Conservation (phyloP, 2,329 filamentous ascomycete genomes). For the Colletotrichum sp. region DNA sequence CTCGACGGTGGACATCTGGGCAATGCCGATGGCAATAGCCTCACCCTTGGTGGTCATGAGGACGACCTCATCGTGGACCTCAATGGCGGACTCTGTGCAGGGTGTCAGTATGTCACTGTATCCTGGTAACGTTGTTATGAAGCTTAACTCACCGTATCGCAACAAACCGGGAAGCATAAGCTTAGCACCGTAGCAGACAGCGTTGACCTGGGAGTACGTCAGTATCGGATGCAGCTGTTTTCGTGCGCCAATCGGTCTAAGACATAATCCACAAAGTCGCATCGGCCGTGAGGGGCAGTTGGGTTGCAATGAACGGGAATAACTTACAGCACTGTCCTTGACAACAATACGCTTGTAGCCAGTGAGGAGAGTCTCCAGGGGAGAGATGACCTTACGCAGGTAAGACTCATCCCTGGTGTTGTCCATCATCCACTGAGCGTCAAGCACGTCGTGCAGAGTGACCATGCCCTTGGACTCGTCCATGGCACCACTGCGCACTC, state of each 20-base stretch:
- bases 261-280: conserved; percentile 6
- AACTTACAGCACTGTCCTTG: conserved; percentile 77
- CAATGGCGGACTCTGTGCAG: conserved; percentile 80
- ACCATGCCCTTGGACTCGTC: conserved; percentile 88
- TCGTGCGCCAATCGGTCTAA: background rate
- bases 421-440: conserved; percentile 95
- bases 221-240: background rate
- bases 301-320: background rate
- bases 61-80: conserved; percentile 95
- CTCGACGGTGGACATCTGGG: conserved; percentile 97
- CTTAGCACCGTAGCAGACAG: conserved; percentile 98
- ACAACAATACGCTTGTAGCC: conserved; percentile 97
- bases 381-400: conserved; percentile 88
- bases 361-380: conserved; percentile 89
- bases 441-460: conserved; percentile 92
- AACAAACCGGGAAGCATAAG: conserved; percentile 97
- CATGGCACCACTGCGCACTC: conserved; percentile 95
- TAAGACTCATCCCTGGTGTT: conserved; percentile 91
- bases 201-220: conserved; percentile 68
- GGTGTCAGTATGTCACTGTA: conserved; percentile 28
- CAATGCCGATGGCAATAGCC: conserved; percentile 94
- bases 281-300: background rate
- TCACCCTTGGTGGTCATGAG: conserved; percentile 99
- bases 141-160: conserved; percentile 73
- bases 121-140: conserved; percentile 11